Evolutionary conservation across 257 asterid species (phyloP).

Genomic region (Jaltomata sinuosa): DNA sequence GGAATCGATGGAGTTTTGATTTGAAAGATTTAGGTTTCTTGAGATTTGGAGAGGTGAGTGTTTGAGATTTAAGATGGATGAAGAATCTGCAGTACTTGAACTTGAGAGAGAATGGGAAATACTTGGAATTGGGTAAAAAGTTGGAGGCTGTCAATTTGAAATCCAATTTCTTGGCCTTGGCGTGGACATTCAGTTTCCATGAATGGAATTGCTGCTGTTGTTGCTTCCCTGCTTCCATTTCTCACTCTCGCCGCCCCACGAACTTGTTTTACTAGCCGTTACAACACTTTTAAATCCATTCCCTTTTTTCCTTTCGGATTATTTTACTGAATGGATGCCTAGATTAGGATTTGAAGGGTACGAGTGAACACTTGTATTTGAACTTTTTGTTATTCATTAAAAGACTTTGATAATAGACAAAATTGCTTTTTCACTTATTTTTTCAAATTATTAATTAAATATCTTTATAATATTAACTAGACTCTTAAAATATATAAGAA

Average conservation of each 20-base stretch:
- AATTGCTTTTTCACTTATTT: no score
- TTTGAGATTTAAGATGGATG: neutral
- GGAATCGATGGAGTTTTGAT: conserved; percentile 12
- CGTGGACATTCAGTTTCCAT: conserved; percentile 35
- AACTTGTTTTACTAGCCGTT: neutral
- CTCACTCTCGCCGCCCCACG: neutral
- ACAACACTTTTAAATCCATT: neutral
- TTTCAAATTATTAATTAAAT: no score
- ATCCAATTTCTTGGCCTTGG: conserved; percentile 19
- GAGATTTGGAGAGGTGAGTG: conserved; percentile 7
- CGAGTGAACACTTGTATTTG: neutral
- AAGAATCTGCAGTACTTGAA: conserved; percentile 10
- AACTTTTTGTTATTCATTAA: no score
- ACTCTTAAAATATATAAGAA: no score
- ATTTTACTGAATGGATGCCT: no score
- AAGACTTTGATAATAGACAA: no score
- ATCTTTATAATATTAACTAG: no score
- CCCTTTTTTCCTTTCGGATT: neutral
- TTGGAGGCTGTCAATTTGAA: conserved; percentile 18
- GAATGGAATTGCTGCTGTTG: neutral
- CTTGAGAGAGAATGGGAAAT: conserved; percentile 21
- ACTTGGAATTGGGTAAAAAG: conserved; percentile 14
- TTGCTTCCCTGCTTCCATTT: neutral
- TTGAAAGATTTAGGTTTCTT: conserved; percentile 1
- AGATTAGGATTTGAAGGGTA: no score